These are phyloP conservation scores for Colletotrichum lini DNA, from an alignment of 2,329 filamentous ascomycete species.

Conservation along the genomic window DNA sequence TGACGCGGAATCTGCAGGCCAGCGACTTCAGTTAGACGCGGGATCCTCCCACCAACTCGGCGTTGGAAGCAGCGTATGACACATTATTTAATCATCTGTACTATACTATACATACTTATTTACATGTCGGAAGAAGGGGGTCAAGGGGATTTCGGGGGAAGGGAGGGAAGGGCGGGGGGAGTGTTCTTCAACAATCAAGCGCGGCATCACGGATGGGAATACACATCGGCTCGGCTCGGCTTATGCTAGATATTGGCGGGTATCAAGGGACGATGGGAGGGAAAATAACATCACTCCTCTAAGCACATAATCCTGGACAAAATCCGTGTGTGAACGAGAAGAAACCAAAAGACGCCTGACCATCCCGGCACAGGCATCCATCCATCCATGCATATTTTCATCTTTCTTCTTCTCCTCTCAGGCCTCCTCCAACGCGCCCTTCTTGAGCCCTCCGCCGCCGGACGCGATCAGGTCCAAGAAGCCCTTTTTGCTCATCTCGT, in stretches of 20 bases:
- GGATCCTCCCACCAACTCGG: slow-evolving; percentile 2
- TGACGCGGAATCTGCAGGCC: slow-evolving; percentile 96
- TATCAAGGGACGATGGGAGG: slow-evolving; percentile 44
- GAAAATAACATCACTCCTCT: slow-evolving; percentile 46
- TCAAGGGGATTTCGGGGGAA: not conserved
- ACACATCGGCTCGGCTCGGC: slow-evolving; percentile 35
- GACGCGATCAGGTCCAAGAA: slow-evolving; percentile 91
- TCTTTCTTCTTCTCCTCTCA: slow-evolving; percentile 46
- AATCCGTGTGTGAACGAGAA: slow-evolving; percentile 12
- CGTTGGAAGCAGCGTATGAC: slow-evolving; percentile 29
- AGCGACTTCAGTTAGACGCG: slow-evolving; percentile 80
- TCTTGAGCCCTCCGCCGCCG: slow-evolving; percentile 72
- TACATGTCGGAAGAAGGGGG: slow-evolving; percentile 7
- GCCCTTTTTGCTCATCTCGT: slow-evolving; percentile 97
- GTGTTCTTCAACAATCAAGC: slow-evolving; percentile 29
- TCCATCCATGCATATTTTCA: not conserved
- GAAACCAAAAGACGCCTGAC: not conserved
- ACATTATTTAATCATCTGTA: slow-evolving; percentile 39
- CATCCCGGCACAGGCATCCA: not conserved
- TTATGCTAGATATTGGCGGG: slow-evolving; percentile 42
- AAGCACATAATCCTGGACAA: slow-evolving; percentile 28
- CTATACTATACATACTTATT: slow-evolving; percentile 33
- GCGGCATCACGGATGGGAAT: slow-evolving; percentile 32
- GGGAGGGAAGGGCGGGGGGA: not conserved
- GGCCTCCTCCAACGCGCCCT: slow-evolving; percentile 71